These are phyloP conservation scores for Colletotrichum destructivum DNA, from an alignment of 2,329 filamentous ascomycete genomes.

Conservation along the genomic window DNA sequence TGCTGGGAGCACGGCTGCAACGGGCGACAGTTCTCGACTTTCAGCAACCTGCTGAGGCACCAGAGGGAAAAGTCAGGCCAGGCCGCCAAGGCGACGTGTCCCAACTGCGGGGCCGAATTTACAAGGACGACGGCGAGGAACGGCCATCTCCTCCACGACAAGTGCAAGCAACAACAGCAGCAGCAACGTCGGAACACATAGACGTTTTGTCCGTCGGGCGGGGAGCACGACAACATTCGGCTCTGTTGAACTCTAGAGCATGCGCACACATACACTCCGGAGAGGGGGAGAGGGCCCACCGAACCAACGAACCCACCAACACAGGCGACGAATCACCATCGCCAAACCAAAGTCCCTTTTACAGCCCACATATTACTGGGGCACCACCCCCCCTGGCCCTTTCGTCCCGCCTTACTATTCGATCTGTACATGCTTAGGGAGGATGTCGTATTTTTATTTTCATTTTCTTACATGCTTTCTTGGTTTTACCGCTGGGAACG, in stretches of 20 bases:
- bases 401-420: conserved; percentile 15
- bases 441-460: background rate
- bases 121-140: conserved; percentile 91
- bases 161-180: conserved; percentile 78
- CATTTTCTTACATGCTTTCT: too few relatives aligned
- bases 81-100: conserved; percentile 89
- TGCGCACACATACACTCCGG: too few relatives aligned
- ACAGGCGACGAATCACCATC: conserved; percentile 21
- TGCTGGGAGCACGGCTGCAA: conserved; percentile 99
- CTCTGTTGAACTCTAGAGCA: too few relatives aligned
- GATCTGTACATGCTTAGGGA: conserved; percentile 32
- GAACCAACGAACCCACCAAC: background rate
- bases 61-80: conserved; percentile 96
- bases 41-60: conserved; percentile 93
- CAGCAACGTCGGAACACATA: conserved; percentile 60
- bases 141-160: conserved; percentile 87
- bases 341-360: conserved; percentile 15
- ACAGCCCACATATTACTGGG: background rate
- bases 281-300: background rate
- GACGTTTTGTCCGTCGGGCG: conserved; percentile 16
- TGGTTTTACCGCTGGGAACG: background rate
- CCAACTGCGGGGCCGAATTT: conserved; percentile 93
- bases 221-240: too few relatives aligned
- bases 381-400: background rate
- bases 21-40: conserved; percentile 94